These are phyloP conservation scores for Debaryomyces coudertii DNA, from an alignment of 1,139 yeast species.

Conservation along the genomic window DNA sequence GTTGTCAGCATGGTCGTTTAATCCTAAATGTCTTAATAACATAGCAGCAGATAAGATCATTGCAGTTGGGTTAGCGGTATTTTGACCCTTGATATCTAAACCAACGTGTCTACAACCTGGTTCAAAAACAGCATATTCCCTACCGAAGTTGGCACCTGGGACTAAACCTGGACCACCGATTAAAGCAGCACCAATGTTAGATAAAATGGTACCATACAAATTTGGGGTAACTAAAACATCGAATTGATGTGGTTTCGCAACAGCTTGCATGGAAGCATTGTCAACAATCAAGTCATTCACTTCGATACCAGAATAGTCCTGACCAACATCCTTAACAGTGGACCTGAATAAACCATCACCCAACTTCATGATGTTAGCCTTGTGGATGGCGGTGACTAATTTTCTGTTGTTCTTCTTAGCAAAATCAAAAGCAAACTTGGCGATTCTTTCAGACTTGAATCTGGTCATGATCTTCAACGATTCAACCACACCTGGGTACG, in stretches of 20 bases:
- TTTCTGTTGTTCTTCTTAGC: slow-evolving; percentile 91
- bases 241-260: slow-evolving; percentile 95
- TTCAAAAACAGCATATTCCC: slow-evolving; percentile 97
- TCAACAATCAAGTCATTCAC: slow-evolving; percentile 96
- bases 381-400: slow-evolving; percentile 95
- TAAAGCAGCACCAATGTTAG: slow-evolving; percentile 97
- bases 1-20: slow-evolving; percentile 80
- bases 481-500: slow-evolving; percentile 97
- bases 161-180: slow-evolving; percentile 99
- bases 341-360: slow-evolving; percentile 98
- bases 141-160: slow-evolving; percentile 98
- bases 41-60: slow-evolving; percentile 89
- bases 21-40: slow-evolving; percentile 93
- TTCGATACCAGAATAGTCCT: slow-evolving; percentile 82
- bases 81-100: slow-evolving; percentile 90
- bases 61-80: slow-evolving; percentile 97
- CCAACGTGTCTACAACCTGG: slow-evolving; percentile 99
- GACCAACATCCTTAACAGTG: slow-evolving; percentile 89
- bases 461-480: slow-evolving; percentile 93
- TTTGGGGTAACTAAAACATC: slow-evolving; percentile 98
- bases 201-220: slow-evolving; percentile 95
- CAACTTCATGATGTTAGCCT: slow-evolving; percentile 98
- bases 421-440: slow-evolving; percentile 95
- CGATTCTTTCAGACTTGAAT: slow-evolving; percentile 94
- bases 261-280: slow-evolving; percentile 99